phyloP scores from a whole-genome alignment of 208 protist species.

The Lotmaria passim region DNA sequence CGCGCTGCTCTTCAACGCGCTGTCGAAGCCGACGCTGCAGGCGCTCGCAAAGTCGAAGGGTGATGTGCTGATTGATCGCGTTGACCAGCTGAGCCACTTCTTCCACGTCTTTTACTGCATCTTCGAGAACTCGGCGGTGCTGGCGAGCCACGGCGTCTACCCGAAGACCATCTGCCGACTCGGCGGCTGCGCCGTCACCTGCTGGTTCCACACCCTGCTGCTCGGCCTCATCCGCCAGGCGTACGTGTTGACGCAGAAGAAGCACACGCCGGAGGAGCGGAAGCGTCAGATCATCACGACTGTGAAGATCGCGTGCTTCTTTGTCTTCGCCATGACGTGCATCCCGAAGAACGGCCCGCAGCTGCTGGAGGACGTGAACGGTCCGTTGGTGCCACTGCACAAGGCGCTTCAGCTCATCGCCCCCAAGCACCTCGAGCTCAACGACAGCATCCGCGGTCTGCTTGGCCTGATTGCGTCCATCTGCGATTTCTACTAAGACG shows the following conservation, averaged over 20 bases:
- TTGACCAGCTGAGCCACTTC: slow-evolving; percentile 76
- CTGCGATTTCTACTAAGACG: slow-evolving; percentile 86
- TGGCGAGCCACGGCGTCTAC: slow-evolving; percentile 72
- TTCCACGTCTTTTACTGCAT: slow-evolving; percentile 87
- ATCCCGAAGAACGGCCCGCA: slow-evolving; percentile 78
- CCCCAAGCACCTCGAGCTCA: slow-evolving; percentile 70
- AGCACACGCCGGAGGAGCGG: slow-evolving; percentile 70
- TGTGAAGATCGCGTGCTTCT: slow-evolving; percentile 82
- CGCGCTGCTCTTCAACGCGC: slow-evolving; percentile 72
- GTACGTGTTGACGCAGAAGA: slow-evolving; percentile 77
- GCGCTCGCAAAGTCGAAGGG: slow-evolving; percentile 61
- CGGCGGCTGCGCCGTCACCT: slow-evolving; percentile 76
- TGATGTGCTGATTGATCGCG: slow-evolving; percentile 57
- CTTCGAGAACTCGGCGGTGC: slow-evolving; percentile 84
- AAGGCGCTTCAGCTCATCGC: slow-evolving; percentile 66
- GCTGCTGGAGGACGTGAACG: slow-evolving; percentile 68
- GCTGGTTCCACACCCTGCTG: slow-evolving; percentile 89
- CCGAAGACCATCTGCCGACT: slow-evolving; percentile 53
- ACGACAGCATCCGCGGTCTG: slow-evolving; percentile 72
- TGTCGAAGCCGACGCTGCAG: slow-evolving; percentile 64
- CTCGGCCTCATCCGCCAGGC: slow-evolving; percentile 66
- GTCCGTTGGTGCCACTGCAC: slow-evolving; percentile 79
- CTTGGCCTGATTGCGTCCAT: slow-evolving; percentile 81
- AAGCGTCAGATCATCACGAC: slow-evolving; percentile 75
- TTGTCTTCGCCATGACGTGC: slow-evolving; percentile 83